phyloP scores from a whole-genome alignment of 2,329 filamentous ascomycete genomes.

The Beauveria rudraprayagi region DNA sequence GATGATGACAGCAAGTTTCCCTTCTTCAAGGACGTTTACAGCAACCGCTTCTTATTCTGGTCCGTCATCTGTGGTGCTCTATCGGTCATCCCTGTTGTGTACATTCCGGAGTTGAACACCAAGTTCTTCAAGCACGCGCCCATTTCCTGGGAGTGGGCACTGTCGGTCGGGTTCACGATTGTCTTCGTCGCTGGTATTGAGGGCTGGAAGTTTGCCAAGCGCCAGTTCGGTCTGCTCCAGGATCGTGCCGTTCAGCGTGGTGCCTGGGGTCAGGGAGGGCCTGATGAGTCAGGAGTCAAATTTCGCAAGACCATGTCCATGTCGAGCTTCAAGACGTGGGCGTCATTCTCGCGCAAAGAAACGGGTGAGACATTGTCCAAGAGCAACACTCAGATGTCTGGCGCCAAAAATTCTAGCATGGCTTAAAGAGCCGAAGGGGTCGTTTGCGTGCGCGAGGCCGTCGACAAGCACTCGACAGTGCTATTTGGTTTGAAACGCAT shows the following conservation, averaged over 20 bases:
- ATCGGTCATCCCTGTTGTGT: constrained; percentile 61
- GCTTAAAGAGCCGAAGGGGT: neutral
- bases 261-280: constrained; percentile 44
- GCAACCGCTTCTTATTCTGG: constrained; percentile 64
- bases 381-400: neutral
- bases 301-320: constrained; percentile 43
- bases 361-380: constrained; percentile 27
- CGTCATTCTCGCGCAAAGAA: constrained; percentile 33
- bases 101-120: constrained; percentile 63
- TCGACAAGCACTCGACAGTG: too few species aligned
- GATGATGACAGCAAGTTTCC: constrained; percentile 42
- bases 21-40: constrained; percentile 55
- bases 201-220: constrained; percentile 63
- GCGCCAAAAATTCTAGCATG: constrained; percentile 6
- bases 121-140: constrained; percentile 64
- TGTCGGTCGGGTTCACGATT: constrained; percentile 55
- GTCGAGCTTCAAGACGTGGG: constrained; percentile 42
- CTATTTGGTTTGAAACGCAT: neutral
- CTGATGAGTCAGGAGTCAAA: constrained; percentile 36
- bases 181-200: constrained; percentile 63
- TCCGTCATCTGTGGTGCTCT: constrained; percentile 51
- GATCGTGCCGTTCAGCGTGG: constrained; percentile 42
- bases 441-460: too few species aligned
- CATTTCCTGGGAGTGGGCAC: constrained; percentile 69
- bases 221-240: constrained; percentile 43